phyloP scores from a whole-genome alignment of 148 eudicot species.

The Euryodendron excelsum region DNA sequence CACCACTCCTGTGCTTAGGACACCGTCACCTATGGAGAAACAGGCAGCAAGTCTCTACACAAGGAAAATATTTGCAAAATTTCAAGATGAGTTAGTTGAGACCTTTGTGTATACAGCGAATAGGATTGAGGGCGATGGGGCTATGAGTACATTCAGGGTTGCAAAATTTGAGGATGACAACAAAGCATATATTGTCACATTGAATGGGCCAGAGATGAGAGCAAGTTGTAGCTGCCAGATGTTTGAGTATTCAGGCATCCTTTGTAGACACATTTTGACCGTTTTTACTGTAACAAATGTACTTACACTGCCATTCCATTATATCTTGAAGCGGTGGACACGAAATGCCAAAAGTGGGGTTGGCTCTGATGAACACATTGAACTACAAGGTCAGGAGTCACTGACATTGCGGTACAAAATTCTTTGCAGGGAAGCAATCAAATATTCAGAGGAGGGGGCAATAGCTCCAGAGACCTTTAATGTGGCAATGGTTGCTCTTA shows the following conservation, averaged over 20 bases:
- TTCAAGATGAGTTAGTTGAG: conserved; percentile 93
- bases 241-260: conserved; percentile 90
- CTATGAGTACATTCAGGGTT: conserved; percentile 68
- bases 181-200: conserved; percentile 64
- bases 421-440: conserved; percentile 77
- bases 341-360: conserved; percentile 63
- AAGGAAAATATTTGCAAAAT: conserved; percentile 71
- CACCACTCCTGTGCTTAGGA: conserved; percentile 66
- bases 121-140: conserved; percentile 67
- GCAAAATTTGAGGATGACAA: conserved; percentile 87
- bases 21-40: conserved; percentile 98
- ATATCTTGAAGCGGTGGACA: conserved; percentile 89
- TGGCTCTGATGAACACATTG: conserved; percentile 39
- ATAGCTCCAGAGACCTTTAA: conserved; percentile 57
- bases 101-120: conserved; percentile 95
- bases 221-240: conserved; percentile 86
- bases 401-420: conserved; percentile 59
- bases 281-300: conserved; percentile 90
- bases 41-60: conserved; percentile 83
- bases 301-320: conserved; percentile 86
- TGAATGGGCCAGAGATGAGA: conserved; percentile 62
- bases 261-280: conserved; percentile 85
- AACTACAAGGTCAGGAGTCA: conserved; percentile 43
- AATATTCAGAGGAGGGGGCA: conserved; percentile 78
- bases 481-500: conserved; percentile 56